Base-by-base conservation (phyloP, 257 asterid species). In the Gentiana macrophylla region DNA sequence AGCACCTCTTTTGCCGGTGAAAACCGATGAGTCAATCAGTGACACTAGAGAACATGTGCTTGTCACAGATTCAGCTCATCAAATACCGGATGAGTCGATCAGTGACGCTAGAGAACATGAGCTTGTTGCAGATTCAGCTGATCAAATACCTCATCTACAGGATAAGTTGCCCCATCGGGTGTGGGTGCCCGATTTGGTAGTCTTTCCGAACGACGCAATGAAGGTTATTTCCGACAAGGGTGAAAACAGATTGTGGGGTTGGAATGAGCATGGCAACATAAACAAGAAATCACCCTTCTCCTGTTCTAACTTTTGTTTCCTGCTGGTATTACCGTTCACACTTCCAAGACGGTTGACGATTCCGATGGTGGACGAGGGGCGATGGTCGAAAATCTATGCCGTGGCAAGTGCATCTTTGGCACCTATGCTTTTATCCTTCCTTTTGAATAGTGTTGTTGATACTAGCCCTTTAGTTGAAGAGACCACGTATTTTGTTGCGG, bases 341-440 rank as follows among this genome's bases (percentile, higher is more conserved):
- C 74, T 84, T 24, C 86, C 88, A 15, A 73, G 94, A 60, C 61
- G 83, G 65, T 54, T 84, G 11, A 88, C 94, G 0, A 88, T 88
- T 57, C 96, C 96, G 1, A 66, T 84, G 41, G 83, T 82, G 2
- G 96, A 84, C 55, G 94, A 84, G 71, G 78, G 69, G 13, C 69
- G 87, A 48, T 88, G 96, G 96, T 88, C 94, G 0, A 84, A 84
- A 64, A 44, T 62, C 1, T 84, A 57, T 38, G 96, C 82, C 0
- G 94, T 88, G 6, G 68, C 75, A 0, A 80, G 94, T 60, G 88
- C 78, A 50, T 61, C 62, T 13, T 62, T 88, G 35, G 82, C 96
- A 1, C 96, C 94, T 41, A 0, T 82, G 57, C 67, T 88, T 33
- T 62, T 82, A 59, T 72, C 90, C 2, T 54, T 75, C 61, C 78